These are phyloP conservation scores for Microcyclosporella mali DNA, from an alignment of 2,329 filamentous ascomycete genomes.

Conservation along the genomic window DNA sequence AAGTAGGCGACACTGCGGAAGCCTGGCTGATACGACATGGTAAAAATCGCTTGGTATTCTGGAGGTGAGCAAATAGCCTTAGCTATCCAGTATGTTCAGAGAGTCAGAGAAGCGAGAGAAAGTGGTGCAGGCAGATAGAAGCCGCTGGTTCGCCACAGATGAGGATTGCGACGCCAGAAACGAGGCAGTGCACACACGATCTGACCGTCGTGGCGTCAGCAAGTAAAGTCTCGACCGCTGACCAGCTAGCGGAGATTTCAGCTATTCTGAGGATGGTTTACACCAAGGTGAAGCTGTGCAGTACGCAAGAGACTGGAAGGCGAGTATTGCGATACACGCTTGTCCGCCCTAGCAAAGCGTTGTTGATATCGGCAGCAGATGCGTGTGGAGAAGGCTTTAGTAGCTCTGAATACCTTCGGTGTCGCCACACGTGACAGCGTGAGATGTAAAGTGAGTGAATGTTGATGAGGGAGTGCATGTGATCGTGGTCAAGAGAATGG, in stretches of 20 bases:
- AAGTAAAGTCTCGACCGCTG: not conserved
- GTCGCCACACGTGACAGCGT: too few relatives aligned
- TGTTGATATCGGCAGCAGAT: too few relatives aligned
- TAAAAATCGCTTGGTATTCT: too few relatives aligned
- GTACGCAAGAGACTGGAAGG: too few relatives aligned
- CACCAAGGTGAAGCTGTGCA: too few relatives aligned
- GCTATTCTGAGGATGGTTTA: too few relatives aligned
- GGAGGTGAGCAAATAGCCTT: not conserved
- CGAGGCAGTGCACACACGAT: slow-evolving; percentile 16
- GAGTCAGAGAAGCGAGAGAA: not conserved
- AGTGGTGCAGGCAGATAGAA: slow-evolving; percentile 4
- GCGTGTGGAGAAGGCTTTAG: too few relatives aligned
- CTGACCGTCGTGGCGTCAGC: slow-evolving; percentile 9
- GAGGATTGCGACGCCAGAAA: slow-evolving; percentile 9
- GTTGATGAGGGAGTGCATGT: not conserved
- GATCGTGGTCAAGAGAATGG: not conserved
- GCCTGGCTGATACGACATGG: slow-evolving; percentile 20
- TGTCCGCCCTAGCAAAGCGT: too few relatives aligned
- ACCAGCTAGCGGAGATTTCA: too few relatives aligned
- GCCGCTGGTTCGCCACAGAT: slow-evolving; percentile 2
- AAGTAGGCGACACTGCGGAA: slow-evolving; percentile 32
- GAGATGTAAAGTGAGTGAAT: too few relatives aligned
- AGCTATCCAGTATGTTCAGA: not conserved
- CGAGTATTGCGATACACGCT: too few relatives aligned
- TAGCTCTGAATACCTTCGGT: too few relatives aligned